A percentile compares a stretch with the other conserved stretches of the same genome.
Conservation (phyloP, 192 early-diverging fungal species). For the Neocallimastix lanati region DNA sequence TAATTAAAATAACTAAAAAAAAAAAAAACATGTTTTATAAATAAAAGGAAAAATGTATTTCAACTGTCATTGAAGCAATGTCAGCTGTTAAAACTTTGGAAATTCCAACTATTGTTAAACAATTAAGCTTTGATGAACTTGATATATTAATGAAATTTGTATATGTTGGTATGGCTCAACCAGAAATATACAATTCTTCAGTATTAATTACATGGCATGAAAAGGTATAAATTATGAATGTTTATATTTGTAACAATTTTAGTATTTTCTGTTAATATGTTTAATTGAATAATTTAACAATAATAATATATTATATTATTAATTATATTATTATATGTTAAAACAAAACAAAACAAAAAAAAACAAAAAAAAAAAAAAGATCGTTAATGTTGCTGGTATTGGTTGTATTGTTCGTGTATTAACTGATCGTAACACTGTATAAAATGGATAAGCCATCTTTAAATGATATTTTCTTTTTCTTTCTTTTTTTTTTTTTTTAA, state of each 20-base stretch:
- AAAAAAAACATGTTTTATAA: not conserved
- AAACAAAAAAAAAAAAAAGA: no score
- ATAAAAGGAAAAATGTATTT: constrained; percentile 44
- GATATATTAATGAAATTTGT: constrained; percentile 84
- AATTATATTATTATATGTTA: no score
- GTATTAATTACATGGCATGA: constrained; percentile 86
- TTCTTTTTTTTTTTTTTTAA: no score
- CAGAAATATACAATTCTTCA: constrained; percentile 64
- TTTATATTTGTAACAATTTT: no score
- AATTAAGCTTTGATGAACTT: constrained; percentile 34
- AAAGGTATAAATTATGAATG: constrained; percentile 32
- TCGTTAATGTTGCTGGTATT: constrained; percentile 69
- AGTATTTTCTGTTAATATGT: no score
- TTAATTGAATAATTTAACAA: no score
- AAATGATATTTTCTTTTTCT: no score
- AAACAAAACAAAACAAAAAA: no score
- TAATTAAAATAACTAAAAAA: no score
- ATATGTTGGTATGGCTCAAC: constrained; percentile 72
- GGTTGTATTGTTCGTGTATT: constrained; percentile 84
- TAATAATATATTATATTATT: no score
- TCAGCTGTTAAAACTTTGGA: constrained; percentile 49
- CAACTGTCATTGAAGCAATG: constrained; percentile 66
- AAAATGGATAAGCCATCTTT: not conserved
- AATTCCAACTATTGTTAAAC: constrained; percentile 36
- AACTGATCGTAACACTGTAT: constrained; percentile 60